Percentiles rank a stretch among this genome's conserved stretches.
These are phyloP conservation scores for Suillus luteus DNA, from an alignment of 768 basidiomycete genomes.

Conservation along the genomic window DNA sequence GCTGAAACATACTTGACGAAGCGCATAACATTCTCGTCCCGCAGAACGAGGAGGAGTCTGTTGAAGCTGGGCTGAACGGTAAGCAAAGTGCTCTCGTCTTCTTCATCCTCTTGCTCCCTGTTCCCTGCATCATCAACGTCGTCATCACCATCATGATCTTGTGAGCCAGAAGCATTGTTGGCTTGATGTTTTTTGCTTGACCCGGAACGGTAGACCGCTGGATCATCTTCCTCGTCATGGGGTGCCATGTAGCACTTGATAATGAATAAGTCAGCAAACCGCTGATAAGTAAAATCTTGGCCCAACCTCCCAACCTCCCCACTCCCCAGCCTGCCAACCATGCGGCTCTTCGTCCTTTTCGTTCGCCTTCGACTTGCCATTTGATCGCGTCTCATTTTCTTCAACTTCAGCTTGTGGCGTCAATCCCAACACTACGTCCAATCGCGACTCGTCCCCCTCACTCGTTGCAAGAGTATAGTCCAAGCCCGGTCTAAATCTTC, in stretches of 20 bases:
- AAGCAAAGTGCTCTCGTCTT: constrained; percentile 78
- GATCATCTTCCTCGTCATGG: constrained; percentile 93
- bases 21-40: constrained; percentile 91
- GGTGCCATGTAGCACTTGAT: constrained; percentile 90
- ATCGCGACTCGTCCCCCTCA: constrained; percentile 74
- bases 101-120: constrained; percentile 53
- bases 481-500: constrained; percentile 88
- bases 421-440: constrained; percentile 86
- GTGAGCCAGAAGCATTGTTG: constrained; percentile 16
- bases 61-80: constrained; percentile 92
- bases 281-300: neutral
- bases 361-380: constrained; percentile 34
- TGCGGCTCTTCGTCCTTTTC: constrained; percentile 34
- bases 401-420: constrained; percentile 61
- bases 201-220: constrained; percentile 83
- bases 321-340: constrained; percentile 73
- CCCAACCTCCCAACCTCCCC: constrained; percentile 93
- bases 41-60: constrained; percentile 80
- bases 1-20: constrained; percentile 96
- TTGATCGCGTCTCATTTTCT: constrained; percentile 26
- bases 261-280: constrained; percentile 2
- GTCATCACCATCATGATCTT: constrained; percentile 6
- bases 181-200: constrained; percentile 40
- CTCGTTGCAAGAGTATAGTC: constrained; percentile 95
- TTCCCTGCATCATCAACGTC: constrained; percentile 22